Conservation (phyloP, 108 stramenopile genomes). For the Bacterosira constricta region DNA sequence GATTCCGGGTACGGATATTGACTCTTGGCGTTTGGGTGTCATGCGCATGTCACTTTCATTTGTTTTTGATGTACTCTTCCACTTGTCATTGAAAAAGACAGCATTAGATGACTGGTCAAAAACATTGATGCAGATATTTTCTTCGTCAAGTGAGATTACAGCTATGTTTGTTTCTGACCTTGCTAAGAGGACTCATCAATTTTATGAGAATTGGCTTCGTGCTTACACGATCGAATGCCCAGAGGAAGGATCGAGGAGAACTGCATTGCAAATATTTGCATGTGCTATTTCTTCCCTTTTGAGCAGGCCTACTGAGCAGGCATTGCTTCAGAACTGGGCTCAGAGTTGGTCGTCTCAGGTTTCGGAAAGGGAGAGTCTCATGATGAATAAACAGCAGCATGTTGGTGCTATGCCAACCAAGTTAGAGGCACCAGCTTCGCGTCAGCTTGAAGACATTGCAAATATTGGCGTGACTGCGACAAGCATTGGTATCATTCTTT, state of each 20-base stretch:
- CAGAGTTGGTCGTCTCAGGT: constrained; percentile 62
- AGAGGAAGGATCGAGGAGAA: constrained; percentile 58
- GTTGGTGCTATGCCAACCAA: constrained; percentile 47
- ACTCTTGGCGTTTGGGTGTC: constrained; percentile 55
- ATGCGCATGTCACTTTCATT: constrained; percentile 67
- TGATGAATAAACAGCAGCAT: constrained; percentile 17
- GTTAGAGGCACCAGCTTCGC: constrained; percentile 5
- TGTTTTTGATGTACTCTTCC: constrained; percentile 80
- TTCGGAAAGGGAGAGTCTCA: constrained; percentile 2
- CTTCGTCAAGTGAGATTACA: constrained; percentile 40
- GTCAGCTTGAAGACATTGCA: constrained; percentile 43
- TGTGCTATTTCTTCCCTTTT: constrained; percentile 56
- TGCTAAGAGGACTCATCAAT: constrained; percentile 58
- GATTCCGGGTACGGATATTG: constrained; percentile 9
- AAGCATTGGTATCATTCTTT: constrained; percentile 72
- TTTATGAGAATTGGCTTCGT: constrained; percentile 80
- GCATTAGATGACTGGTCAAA: constrained; percentile 62
- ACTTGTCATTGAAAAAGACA: constrained; percentile 59
- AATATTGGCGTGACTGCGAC: constrained; percentile 47
- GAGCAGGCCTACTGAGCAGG: constrained; percentile 54
- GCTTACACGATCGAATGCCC: constrained; percentile 82
- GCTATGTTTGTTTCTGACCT: constrained; percentile 61
- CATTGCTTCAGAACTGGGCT: constrained; percentile 59
- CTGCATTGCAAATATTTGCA: constrained; percentile 70
- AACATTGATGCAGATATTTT: constrained; percentile 58